Base-by-base conservation (phyloP, 352 stramenopile genomes). In the Globisporangium spiculum region DNA sequence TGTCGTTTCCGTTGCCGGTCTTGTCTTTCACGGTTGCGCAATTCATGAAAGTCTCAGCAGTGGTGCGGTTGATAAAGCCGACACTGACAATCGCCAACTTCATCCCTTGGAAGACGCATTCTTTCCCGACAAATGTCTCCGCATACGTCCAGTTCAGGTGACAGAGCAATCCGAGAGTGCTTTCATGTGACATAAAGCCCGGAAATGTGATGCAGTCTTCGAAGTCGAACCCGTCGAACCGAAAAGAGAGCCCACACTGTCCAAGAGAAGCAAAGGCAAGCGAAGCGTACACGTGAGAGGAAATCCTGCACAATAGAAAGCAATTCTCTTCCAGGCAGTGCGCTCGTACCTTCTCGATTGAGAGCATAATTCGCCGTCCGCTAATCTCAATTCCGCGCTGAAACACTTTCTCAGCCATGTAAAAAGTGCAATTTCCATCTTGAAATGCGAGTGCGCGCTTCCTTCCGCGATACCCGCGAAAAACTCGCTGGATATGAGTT, bases 221-320 rank as follows among this genome's bases (percentile, higher is more conserved):
- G 9, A 89, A 69, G 54, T 91, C 84, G 32, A 83, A 88, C 3
- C 76, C 84, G 44, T 88, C 72, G 32, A 92, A 60, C 0, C 83
- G 75, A 69, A 90, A 91, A 1, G 84, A 90, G 10, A 92, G 60
- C 3, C 84, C 84, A 46, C 84, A 91, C 83, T 92, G 30, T 0
- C 36, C 41, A 32, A 7, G 26, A 50, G 10, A 59, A 57, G 18
- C 4, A 50, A 22, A 62, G 6, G 9, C 27, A 48, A 60, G 30
- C 26, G 9, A 34, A 14, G 22, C 22, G 61, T 46, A 46, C 8
- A 22, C 30, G 16, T 65, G 2, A 65, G 27, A 36, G 7, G 32
- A 5, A 32, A 62, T 30, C 3, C 32, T 7, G 46, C 20, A 50
- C 56, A 50, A 9, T 22, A 55, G 26, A 53, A 32, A 52, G 22